Evolutionary conservation across 1,139 yeast genomes (phyloP).

Genomic region (Sugiyamaella pinicola): DNA sequence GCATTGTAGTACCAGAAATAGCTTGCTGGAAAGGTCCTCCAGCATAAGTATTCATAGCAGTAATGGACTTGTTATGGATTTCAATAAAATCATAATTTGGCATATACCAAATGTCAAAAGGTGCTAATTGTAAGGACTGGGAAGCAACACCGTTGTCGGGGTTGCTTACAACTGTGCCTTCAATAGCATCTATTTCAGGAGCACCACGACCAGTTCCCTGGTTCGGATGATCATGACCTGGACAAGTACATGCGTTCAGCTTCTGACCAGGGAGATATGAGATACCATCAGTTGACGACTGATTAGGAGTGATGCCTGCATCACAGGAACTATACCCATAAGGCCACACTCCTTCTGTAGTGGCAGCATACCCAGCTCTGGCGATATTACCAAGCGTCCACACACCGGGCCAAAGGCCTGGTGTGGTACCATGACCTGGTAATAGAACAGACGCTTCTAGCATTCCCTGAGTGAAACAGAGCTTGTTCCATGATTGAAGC

Average conservation of each 20-base stretch:
- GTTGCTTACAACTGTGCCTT: slow-evolving; percentile 58
- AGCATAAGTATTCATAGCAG: slow-evolving; percentile 72
- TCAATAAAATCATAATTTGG: slow-evolving; percentile 77
- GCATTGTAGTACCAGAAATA: slow-evolving; percentile 68
- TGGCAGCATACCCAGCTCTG: slow-evolving; percentile 76
- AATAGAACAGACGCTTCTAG: slow-evolving; percentile 69
- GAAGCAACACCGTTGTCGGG: slow-evolving; percentile 65
- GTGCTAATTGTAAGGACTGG: slow-evolving; percentile 82
- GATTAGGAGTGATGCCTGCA: slow-evolving; percentile 89
- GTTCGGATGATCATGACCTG: slow-evolving; percentile 77
- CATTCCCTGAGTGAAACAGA: slow-evolving; percentile 78
- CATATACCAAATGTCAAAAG: slow-evolving; percentile 81
- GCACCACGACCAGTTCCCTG: slow-evolving; percentile 83
- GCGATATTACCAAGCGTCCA: slow-evolving; percentile 90
- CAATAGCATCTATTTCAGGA: slow-evolving; percentile 84
- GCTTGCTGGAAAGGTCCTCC: slow-evolving; percentile 92
- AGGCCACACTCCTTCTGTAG: slow-evolving; percentile 89
- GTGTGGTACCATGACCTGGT: slow-evolving; percentile 68
- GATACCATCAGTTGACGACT: slow-evolving; percentile 78
- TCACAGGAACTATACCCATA: slow-evolving; percentile 81
- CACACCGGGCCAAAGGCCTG: slow-evolving; percentile 88
- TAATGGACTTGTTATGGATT: slow-evolving; percentile 59
- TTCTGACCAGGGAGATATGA: slow-evolving; percentile 79
- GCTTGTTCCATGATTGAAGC: slow-evolving; percentile 82
- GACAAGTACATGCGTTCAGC: slow-evolving; percentile 68